Percentiles rank a stretch among this genome's conserved stretches.
Conservation (phyloP, 352 stramenopile species). For the Phytophthora crassamura region DNA sequence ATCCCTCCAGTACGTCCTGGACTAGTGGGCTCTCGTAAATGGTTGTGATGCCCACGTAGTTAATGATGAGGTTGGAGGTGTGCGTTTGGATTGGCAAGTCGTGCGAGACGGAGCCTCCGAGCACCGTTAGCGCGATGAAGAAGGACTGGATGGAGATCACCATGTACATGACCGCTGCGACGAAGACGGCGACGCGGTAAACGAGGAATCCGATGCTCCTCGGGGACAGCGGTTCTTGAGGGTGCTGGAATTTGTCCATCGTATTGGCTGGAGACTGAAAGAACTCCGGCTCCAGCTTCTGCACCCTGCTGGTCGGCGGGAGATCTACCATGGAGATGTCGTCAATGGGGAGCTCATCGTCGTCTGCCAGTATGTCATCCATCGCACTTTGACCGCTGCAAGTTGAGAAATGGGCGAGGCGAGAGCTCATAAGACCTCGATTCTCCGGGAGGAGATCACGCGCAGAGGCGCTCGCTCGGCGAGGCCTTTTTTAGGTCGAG, state of each 20-base stretch:
- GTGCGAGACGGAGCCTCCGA: conserved; percentile 22
- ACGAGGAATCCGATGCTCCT: conserved; percentile 21
- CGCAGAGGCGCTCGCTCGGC: not conserved
- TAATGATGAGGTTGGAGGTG: conserved; percentile 30
- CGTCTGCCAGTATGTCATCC: not conserved
- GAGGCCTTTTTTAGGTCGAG: not conserved
- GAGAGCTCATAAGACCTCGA: not conserved
- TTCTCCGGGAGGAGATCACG: too few relatives aligned
- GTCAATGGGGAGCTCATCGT: conserved; percentile 4
- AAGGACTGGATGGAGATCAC: conserved; percentile 28
- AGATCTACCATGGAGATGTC: conserved; percentile 5
- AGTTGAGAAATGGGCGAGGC: conserved; percentile 10
- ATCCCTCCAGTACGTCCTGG: conserved; percentile 23
- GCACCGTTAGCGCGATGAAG: conserved; percentile 17
- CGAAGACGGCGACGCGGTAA: conserved; percentile 30
- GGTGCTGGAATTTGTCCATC: conserved; percentile 1
- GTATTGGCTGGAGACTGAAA: not conserved
- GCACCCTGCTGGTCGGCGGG: not conserved
- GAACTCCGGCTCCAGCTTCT: conserved; percentile 4
- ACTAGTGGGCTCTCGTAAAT: conserved; percentile 46
- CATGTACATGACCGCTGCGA: conserved; percentile 25
- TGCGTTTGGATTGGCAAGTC: conserved; percentile 25
- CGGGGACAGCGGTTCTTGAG: conserved; percentile 13
- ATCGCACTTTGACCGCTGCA: conserved; percentile 6
- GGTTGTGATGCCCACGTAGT: conserved; percentile 31